phyloP scores from a whole-genome alignment of 495 filamentous ascomycete genomes.

The Cercophora scortea region DNA sequence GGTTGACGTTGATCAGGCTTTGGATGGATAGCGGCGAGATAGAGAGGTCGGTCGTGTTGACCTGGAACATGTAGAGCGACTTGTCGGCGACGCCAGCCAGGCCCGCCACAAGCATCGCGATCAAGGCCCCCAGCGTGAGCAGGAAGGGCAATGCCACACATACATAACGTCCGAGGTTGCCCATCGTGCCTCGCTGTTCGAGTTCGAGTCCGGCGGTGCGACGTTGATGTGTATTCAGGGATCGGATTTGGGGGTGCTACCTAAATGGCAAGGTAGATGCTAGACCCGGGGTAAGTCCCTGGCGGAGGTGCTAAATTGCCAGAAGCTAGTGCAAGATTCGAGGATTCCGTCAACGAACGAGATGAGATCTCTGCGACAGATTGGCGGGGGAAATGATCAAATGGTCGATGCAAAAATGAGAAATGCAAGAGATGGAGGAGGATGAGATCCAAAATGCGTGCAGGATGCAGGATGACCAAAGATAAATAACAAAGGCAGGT shows the following conservation, averaged over 20 bases:
- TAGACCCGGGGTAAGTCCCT: too few relatives aligned
- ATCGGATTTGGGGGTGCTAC: neutral
- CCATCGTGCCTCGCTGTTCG: slow-evolving; percentile 16
- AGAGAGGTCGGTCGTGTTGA: slow-evolving; percentile 45
- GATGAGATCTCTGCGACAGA: too few relatives aligned
- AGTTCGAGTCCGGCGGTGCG: neutral
- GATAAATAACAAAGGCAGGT: too few relatives aligned
- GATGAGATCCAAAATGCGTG: too few relatives aligned
- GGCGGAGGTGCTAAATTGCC: too few relatives aligned
- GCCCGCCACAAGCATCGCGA: slow-evolving; percentile 66
- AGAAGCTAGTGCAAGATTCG: too few relatives aligned
- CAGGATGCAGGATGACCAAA: too few relatives aligned
- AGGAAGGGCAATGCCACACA: slow-evolving; percentile 77
- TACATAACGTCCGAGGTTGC: slow-evolving; percentile 56
- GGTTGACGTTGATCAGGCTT: slow-evolving; percentile 6
- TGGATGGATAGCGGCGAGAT: slow-evolving; percentile 23
- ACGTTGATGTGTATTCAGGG: neutral
- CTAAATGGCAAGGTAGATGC: too few relatives aligned
- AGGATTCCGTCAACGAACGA: too few relatives aligned
- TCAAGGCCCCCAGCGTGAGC: slow-evolving; percentile 62
- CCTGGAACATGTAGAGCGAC: slow-evolving; percentile 65
- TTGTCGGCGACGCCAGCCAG: slow-evolving; percentile 63
- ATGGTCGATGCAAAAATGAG: too few relatives aligned
- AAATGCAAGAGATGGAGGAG: too few relatives aligned
- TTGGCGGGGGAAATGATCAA: too few relatives aligned